These are phyloP conservation scores for Ascochyta lentis DNA, from an alignment of 2,329 filamentous ascomycete species.

Conservation along the genomic window DNA sequence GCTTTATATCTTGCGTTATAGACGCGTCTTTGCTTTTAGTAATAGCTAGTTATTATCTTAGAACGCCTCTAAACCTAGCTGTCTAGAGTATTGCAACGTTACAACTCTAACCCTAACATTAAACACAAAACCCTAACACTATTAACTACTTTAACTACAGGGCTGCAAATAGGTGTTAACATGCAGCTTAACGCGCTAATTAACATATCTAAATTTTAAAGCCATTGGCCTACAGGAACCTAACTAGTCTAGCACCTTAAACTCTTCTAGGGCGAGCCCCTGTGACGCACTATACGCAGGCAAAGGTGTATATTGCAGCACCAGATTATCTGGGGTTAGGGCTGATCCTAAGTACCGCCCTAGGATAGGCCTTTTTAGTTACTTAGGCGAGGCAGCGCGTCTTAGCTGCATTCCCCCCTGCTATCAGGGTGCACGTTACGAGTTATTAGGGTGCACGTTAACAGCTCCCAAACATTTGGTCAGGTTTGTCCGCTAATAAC, in stretches of 20 bases:
- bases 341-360: neutral
- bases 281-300: neutral
- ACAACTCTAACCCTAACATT: neutral
- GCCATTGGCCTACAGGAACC: neutral
- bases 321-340: neutral
- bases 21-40: neutral
- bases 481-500: no score
- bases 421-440: no score
- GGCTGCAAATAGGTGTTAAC: neutral
- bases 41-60: neutral
- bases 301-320: neutral
- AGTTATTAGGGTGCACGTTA: no score
- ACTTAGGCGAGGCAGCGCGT: no score
- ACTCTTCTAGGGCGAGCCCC: neutral
- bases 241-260: constrained; percentile 2
- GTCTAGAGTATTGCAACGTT: neutral
- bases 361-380: no score
- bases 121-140: neutral
- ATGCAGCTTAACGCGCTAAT: constrained; percentile 1
- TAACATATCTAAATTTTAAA: neutral
- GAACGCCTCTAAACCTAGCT: neutral
- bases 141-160: neutral
- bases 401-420: no score
- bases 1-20: neutral
- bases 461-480: no score